Base-by-base conservation (phyloP, 2,329 filamentous ascomycete species). In the Aspergillus puulaauensis region DNA sequence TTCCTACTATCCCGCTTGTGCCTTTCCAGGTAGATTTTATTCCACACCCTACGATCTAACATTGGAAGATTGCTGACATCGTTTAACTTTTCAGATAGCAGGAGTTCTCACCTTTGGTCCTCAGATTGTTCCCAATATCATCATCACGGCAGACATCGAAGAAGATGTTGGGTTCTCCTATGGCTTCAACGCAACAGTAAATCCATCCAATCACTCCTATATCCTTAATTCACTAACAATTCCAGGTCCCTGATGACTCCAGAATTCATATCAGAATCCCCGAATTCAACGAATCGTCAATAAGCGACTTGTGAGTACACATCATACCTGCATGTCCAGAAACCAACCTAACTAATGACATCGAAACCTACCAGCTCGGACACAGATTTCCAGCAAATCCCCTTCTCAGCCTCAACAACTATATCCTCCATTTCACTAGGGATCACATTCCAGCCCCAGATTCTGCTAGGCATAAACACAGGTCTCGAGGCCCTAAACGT, bases 121-220 rank as follows among this genome's bases (percentile, higher is more conserved):
- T 15, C n/a, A 41, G 37, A 52, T 52, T 21, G 23, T 52, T 9
- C 49, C 49, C 2, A 17, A 52, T 19, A 43, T 52, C 24, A 44
- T 52, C 39, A 19, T 52, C 12, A 23, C 23, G 8, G 37, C 39
- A 15, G 49, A 52, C 17, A 7, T 52, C 39, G 49, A 52, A 35
- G 49, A 39, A 21, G 49, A 52, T 21, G 39, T 52, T 21, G 49
- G 49, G 21, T 52, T 52, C 12, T 52, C 49, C 21, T 52, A 52
- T 24, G 49, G 49, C 24, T 52, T 52, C 39, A 52, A 52, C 23
- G 49, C 21, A 8, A 52, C 49, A 15, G 39, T 52, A 44, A 33
- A 39, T 8, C n/a, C 35, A 5, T 6, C 33, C 11, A 14, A 17
- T 8, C 8, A 21, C 8, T n/a, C 6, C 4, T 6, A 41, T 2